Evolutionary conservation across 2,329 filamentous ascomycete species (phyloP), one percentile per base, ranked within the genome.

Genomic region (Tolypocladium ophioglossoides): DNA sequence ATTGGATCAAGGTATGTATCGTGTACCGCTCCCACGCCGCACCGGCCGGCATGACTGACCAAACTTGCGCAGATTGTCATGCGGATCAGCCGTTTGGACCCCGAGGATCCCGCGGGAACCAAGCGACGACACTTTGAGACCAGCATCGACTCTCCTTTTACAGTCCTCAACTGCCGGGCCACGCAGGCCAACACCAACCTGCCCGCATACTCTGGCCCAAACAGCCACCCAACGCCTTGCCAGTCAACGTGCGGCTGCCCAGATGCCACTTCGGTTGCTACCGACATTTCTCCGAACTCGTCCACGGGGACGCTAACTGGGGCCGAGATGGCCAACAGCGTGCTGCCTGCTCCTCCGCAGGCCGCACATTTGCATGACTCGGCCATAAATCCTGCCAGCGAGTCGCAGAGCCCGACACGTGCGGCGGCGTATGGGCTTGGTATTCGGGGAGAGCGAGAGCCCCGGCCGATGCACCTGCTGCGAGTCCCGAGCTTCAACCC

Each of bases 61-160:
- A 2, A 35, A 3, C 12, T 35, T 11, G 18, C 5, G 7, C 57
- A 92, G 89, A 90, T 96, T 64, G 90, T 96, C 57, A 89, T 96
- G 83, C 86, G 91, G 52, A 85, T 96, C 49, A 96, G 91, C 34
- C 90, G 89, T 62, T 75, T 87, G 16, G 91, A 96, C 62, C 80
- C 85, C 40, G 83, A 85, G 12, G 88, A 95, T 63, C 84, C 90
- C 0, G 77, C 76, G 1, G 79, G 78, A 38, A 78, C 75, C 58
- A 91, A 91, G 65, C 83, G 91, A 58, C 82, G 91, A 37, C 91
- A 96, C 66, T 96, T 95, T 61, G 91, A 96, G 69, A 96, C 96
- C 63, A 95, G 90, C 61, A 96, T 96, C 62, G 91, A 96, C 70
- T 96, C 91, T 1, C 91, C 91, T 1, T 92, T 96, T 66, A 92